Percentiles rank a stretch among this genome's conserved stretches.
Evolutionary conservation across 1,139 yeast species (phyloP).

Genomic region (Geotrichum armillariae): DNA sequence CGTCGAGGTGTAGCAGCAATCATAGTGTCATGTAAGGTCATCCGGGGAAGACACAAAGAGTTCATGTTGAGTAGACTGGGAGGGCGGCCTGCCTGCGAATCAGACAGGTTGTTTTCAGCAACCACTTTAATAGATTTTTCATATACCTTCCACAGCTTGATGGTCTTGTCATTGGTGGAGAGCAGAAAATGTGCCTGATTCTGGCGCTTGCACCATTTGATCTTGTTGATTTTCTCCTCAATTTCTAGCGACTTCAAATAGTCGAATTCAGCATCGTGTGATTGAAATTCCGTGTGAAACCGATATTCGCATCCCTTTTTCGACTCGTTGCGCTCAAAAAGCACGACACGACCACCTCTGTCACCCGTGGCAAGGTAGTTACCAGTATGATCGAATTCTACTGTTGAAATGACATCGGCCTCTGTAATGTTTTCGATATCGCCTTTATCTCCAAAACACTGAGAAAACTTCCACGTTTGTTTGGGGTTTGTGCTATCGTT

Average conservation of each 20-base stretch:
- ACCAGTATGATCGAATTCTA: conserved; percentile 94
- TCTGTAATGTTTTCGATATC: conserved; percentile 95
- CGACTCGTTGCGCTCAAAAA: conserved; percentile 83
- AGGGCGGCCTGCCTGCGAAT: conserved; percentile 36
- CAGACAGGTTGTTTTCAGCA: conserved; percentile 79
- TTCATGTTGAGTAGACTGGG: conserved; percentile 32
- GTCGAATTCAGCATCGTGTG: conserved; percentile 98
- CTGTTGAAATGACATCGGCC: conserved; percentile 96
- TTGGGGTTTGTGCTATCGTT: conserved; percentile 34
- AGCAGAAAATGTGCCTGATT: conserved; percentile 86
- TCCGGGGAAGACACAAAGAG: conserved; percentile 73
- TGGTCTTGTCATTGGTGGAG: conserved; percentile 95
- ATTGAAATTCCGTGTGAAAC: conserved; percentile 95
- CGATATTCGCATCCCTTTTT: conserved; percentile 90
- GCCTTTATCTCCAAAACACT: conserved; percentile 97
- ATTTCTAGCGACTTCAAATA: conserved; percentile 93
- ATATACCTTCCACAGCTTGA: conserved; percentile 93
- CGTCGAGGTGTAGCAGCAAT: conserved; percentile 94
- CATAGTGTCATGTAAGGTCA: conserved; percentile 89
- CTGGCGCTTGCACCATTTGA: conserved; percentile 90
- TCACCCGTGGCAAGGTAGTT: conserved; percentile 97
- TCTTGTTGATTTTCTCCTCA: conserved; percentile 96
- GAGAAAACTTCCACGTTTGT: conserved; percentile 44
- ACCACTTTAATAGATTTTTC: conserved; percentile 93
- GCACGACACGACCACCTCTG: conserved; percentile 95